These are phyloP conservation scores for Myrica gale DNA, from an alignment of 306 rosid genomes.

Conservation along the genomic window DNA sequence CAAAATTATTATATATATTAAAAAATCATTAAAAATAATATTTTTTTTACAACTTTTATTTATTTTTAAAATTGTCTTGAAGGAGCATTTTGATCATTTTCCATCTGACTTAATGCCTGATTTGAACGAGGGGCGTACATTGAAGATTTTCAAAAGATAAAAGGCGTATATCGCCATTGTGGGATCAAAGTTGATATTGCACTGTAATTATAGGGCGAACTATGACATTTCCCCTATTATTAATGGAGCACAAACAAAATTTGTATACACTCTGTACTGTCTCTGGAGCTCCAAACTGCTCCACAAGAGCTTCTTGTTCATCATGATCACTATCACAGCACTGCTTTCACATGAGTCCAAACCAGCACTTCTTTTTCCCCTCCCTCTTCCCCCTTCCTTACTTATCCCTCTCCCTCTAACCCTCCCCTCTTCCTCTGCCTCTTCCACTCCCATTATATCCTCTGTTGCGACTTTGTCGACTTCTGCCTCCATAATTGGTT, in stretches of 20 bases:
- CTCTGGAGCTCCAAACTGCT: slow-evolving; percentile 29
- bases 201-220: too few species aligned
- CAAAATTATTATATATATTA: too few species aligned
- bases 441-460: slow-evolving; percentile 34
- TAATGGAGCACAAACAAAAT: neutral
- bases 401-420: neutral
- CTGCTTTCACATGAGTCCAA: slow-evolving; percentile 39
- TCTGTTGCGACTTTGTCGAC: slow-evolving; percentile 39
- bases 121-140: too few species aligned
- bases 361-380: slow-evolving; percentile 37
- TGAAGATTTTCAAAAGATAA: too few species aligned
- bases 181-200: too few species aligned
- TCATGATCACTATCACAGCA: slow-evolving; percentile 39
- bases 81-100: too few species aligned
- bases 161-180: too few species aligned
- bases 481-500: slow-evolving; percentile 25
- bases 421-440: slow-evolving; percentile 20
- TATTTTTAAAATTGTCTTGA: too few species aligned
- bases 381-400: slow-evolving; percentile 39
- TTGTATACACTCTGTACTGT: slow-evolving; percentile 58
- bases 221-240: neutral
- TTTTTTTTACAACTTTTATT: too few species aligned
- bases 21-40: too few species aligned
- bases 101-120: too few species aligned
- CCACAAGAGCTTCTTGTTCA: slow-evolving; percentile 35